A percentile compares a stretch with the other conserved stretches of the same genome.
Conservation (phyloP, 2,329 filamentous ascomycete genomes). For the Mycosphaerella sp. region DNA sequence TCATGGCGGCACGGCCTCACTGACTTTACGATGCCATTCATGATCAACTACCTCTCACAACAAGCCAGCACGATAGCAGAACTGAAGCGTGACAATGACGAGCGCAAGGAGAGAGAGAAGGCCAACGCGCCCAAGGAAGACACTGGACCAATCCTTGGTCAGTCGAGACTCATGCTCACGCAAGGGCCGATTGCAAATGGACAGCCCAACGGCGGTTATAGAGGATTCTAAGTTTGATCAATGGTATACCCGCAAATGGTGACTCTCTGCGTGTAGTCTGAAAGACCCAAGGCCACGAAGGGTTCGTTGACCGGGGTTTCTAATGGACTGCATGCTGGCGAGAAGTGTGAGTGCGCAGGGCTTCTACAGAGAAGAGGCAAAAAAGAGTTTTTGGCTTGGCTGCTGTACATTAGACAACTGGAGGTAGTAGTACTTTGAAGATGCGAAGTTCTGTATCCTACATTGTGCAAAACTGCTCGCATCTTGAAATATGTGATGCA, state of each 20-base stretch:
- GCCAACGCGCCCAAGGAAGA: constrained; percentile 80
- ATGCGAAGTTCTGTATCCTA: constrained; percentile 7
- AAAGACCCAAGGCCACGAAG: constrained; percentile 1
- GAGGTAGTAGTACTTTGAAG: neutral
- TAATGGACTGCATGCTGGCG: neutral
- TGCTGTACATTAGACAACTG: constrained; percentile 5
- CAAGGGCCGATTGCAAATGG: constrained; percentile 64
- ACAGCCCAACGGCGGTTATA: constrained; percentile 52
- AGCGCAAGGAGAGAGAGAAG: constrained; percentile 65
- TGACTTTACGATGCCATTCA: constrained; percentile 99
- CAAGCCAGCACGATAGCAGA: constrained; percentile 78
- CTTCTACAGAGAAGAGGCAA: constrained; percentile 6
- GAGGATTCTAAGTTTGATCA: constrained; percentile 5
- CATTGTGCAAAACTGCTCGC: constrained; percentile 1
- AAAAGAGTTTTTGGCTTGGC: neutral
- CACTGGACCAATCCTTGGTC: constrained; percentile 86
- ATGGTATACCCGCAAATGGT: neutral
- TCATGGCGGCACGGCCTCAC: constrained; percentile 93
- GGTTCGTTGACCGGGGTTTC: neutral
- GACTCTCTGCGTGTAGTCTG: neutral
- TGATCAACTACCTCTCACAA: constrained; percentile 96
- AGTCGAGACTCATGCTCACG: constrained; percentile 87
- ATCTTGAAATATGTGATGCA: neutral
- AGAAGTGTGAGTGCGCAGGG: neutral
- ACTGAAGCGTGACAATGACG: constrained; percentile 94